These are phyloP conservation scores for Gossypium sturtianum DNA, from an alignment of 345 rosid genomes.

Conservation along the genomic window DNA sequence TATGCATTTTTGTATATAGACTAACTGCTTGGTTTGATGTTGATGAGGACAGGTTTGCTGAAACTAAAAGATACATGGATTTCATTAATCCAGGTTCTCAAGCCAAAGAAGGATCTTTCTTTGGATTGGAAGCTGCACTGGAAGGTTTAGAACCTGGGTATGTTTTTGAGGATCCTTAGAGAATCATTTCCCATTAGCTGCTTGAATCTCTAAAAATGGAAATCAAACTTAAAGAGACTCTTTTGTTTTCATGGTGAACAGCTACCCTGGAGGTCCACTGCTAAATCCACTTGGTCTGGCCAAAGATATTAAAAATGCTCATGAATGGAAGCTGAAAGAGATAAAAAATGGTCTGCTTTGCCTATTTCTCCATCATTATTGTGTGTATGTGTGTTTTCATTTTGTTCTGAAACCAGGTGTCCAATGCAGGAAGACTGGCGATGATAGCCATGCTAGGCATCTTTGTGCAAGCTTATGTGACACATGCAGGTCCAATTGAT, in stretches of 20 bases:
- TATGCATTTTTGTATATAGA: not conserved
- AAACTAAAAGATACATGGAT: constrained; percentile 91
- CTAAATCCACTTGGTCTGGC: constrained; percentile 89
- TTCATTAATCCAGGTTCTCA: constrained; percentile 80
- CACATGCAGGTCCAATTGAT: constrained; percentile 86
- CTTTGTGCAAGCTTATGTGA: constrained; percentile 80
- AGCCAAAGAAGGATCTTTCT: constrained; percentile 70
- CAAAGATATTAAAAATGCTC: constrained; percentile 62
- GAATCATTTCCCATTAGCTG: too few species aligned
- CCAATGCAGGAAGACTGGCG: constrained; percentile 65
- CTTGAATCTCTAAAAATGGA: not conserved
- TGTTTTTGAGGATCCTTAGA: not conserved
- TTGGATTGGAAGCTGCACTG: constrained; percentile 74
- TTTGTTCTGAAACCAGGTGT: not conserved
- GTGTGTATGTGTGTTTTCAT: not conserved
- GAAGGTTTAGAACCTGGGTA: constrained; percentile 94
- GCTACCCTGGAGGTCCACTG: constrained; percentile 95
- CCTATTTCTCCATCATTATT: not conserved
- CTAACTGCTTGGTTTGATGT: not conserved
- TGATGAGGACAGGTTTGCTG: constrained; percentile 46
- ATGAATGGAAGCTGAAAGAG: constrained; percentile 82
- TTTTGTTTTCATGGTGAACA: constrained; percentile 15
- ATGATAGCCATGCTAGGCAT: constrained; percentile 91
- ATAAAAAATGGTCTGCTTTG: constrained; percentile 65
- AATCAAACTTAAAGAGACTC: not conserved